A percentile compares a stretch with the other conserved stretches of the same genome.
These are phyloP conservation scores for Dysphania ambrosioides DNA, from an alignment of 148 eudicot genomes.

Conservation along the genomic window DNA sequence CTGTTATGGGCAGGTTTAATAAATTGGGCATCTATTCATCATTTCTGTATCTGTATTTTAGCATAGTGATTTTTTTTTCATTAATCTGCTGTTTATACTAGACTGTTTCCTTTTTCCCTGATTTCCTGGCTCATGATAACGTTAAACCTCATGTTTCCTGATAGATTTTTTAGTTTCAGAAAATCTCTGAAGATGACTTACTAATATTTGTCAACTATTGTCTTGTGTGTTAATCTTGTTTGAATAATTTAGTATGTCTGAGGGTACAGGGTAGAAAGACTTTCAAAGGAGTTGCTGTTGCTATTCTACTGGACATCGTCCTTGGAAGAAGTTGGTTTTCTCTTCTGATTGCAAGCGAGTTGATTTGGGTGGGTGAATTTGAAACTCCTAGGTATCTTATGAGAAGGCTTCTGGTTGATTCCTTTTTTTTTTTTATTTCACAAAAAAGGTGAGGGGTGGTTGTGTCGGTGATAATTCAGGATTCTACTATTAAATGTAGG, in stretches of 20 bases:
- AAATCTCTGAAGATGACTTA: neutral
- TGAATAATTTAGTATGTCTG: neutral
- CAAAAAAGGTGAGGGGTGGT: neutral
- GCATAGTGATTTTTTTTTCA: too few species aligned
- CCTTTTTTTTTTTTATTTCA: too few species aligned
- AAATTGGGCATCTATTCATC: too few species aligned
- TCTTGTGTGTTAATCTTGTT: neutral
- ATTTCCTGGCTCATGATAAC: neutral
- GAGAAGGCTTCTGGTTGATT: neutral
- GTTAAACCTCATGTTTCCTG: neutral
- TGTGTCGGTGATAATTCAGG: neutral
- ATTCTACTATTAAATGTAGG: neutral
- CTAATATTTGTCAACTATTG: neutral
- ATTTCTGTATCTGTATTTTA: too few species aligned
- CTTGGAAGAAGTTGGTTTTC: conserved; percentile 6
- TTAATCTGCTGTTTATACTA: too few species aligned
- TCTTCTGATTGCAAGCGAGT: neutral
- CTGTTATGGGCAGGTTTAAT: neutral
- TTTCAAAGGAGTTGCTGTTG: conserved; percentile 15
- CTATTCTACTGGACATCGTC: neutral
- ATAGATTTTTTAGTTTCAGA: neutral
- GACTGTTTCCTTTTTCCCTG: too few species aligned
- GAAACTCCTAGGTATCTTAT: neutral
- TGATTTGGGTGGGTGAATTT: neutral
- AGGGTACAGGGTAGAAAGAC: neutral